These are phyloP conservation scores for Candida saitoana DNA, from an alignment of 805 yeast species.

Conservation along the genomic window DNA sequence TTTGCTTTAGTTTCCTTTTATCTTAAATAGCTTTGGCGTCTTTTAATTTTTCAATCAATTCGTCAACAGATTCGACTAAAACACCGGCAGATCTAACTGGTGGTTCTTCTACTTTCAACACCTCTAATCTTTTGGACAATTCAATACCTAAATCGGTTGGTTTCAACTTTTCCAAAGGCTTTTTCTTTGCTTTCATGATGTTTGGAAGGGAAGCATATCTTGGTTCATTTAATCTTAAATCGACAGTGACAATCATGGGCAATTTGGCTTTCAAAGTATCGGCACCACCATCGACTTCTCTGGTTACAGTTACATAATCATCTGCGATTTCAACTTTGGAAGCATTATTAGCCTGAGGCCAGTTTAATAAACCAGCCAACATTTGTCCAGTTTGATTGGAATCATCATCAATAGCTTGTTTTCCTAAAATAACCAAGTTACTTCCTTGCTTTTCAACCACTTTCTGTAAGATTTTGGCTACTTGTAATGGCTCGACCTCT, in stretches of 20 bases:
- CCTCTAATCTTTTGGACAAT: slow-evolving; percentile 58
- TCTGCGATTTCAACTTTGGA: slow-evolving; percentile 68
- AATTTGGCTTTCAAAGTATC: slow-evolving; percentile 73
- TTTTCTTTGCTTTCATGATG: slow-evolving; percentile 97
- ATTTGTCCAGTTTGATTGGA: slow-evolving; percentile 94
- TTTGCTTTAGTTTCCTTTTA: background rate
- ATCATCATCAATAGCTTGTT: slow-evolving; percentile 96
- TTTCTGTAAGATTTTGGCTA: slow-evolving; percentile 79
- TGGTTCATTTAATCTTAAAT: slow-evolving; percentile 90
- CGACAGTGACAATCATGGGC: slow-evolving; percentile 88
- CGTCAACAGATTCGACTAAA: slow-evolving; percentile 78
- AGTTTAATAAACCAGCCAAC: slow-evolving; percentile 85
- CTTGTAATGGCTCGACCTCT: slow-evolving; percentile 79
- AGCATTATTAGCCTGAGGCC: slow-evolving; percentile 98
- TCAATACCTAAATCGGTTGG: slow-evolving; percentile 68
- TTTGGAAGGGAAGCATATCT: slow-evolving; percentile 94
- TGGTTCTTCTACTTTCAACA: slow-evolving; percentile 79
- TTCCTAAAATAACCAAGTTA: slow-evolving; percentile 85
- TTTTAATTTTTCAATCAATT: slow-evolving; percentile 72
- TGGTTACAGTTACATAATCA: slow-evolving; percentile 63
- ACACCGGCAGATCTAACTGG: slow-evolving; percentile 77
- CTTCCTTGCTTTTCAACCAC: slow-evolving; percentile 66
- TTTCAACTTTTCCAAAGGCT: slow-evolving; percentile 70
- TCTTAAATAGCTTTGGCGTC: slow-evolving; percentile 63
- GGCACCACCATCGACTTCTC: slow-evolving; percentile 95